These are phyloP conservation scores for Penicillium frequentans DNA, from an alignment of 2,329 filamentous ascomycete genomes.

Conservation along the genomic window DNA sequence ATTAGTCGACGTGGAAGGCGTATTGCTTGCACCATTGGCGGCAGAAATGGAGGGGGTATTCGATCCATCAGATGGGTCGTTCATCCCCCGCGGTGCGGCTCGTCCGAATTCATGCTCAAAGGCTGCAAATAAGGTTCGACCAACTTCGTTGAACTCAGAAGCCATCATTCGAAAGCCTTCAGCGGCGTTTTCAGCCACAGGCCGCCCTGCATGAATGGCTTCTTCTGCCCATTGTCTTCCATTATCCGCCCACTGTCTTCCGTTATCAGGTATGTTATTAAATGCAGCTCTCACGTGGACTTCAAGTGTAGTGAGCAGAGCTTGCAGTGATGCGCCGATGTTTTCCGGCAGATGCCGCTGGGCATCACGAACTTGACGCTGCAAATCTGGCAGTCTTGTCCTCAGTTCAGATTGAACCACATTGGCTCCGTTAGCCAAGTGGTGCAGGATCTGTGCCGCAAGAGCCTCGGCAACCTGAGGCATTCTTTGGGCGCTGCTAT, in stretches of 20 bases:
- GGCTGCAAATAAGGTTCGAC: slow-evolving; percentile 37
- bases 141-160: slow-evolving; percentile 41
- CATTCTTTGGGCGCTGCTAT: slow-evolving; percentile 11
- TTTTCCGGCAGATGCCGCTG: slow-evolving; percentile 38
- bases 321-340: slow-evolving; percentile 36
- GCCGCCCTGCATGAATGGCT: slow-evolving; percentile 37
- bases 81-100: slow-evolving; percentile 6
- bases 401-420: slow-evolving; percentile 37
- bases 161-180: slow-evolving; percentile 42
- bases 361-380: slow-evolving; percentile 36
- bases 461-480: slow-evolving; percentile 33
- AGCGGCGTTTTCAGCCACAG: slow-evolving; percentile 38
- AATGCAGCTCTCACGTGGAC: slow-evolving; percentile 38
- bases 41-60: slow-evolving; percentile 1
- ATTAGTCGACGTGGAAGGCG: neutral
- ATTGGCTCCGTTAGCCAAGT: slow-evolving; percentile 36
- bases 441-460: slow-evolving; percentile 31
- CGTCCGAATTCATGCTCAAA: slow-evolving; percentile 38
- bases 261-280: slow-evolving; percentile 37
- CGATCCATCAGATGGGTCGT: slow-evolving; percentile 5
- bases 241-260: slow-evolving; percentile 34
- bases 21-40: neutral
- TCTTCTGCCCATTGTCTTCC: slow-evolving; percentile 35
- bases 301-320: slow-evolving; percentile 37
- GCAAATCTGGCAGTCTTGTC: slow-evolving; percentile 38